Base-by-base conservation (phyloP, 106 monocot genomes). In the Ottelia alismoides region DNA sequence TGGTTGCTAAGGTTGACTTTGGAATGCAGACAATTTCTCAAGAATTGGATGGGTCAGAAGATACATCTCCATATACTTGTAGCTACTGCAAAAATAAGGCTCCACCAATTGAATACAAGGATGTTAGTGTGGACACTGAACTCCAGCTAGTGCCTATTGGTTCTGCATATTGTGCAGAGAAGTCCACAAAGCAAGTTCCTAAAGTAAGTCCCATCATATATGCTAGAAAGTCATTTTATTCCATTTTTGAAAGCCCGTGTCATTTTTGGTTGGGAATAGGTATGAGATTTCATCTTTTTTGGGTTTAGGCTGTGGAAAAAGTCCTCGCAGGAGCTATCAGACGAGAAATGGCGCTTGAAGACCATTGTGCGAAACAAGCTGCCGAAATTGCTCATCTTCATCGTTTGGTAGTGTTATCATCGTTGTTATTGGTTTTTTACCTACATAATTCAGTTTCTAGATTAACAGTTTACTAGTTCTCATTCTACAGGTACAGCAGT, bases 321-420 rank as follows among this genome's bases (percentile, higher is more conserved):
- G 85, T 99, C 31, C 66, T 99, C 54, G 79, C 98, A 57, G 98
- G 98, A 69, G 76, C 98, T 20, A 83, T 99, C 47, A 82, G 98
- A 63, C 67, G 90, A 51, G 98, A 99, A 75, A 99, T 86, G 90
- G 86, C 76, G 30, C 71, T 90, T 18, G 82, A 90, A 73, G 79
- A 82, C 55, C 61, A 72, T 5, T 90, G 85, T 74, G 72, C 75
- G 11, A 82, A 73, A 66, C 90, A 99, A 78, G 70, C 67, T 72
- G 69, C 79, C 68, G 85, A 99, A 75, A 90, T 99, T 43, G 51
- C 45, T 25, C 82, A 86, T 51, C 73, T 99, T 20, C 81, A 90
- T 63, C 85, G 85, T 29, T 70, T 99, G 74, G 98, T 86, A 65
- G 10, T 64, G 61, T 19, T 10, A 14, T 7, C 1, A 47, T 0